phyloP scores from a whole-genome alignment of 176 grass and related monocot species.

The Juncus inflexus region DNA sequence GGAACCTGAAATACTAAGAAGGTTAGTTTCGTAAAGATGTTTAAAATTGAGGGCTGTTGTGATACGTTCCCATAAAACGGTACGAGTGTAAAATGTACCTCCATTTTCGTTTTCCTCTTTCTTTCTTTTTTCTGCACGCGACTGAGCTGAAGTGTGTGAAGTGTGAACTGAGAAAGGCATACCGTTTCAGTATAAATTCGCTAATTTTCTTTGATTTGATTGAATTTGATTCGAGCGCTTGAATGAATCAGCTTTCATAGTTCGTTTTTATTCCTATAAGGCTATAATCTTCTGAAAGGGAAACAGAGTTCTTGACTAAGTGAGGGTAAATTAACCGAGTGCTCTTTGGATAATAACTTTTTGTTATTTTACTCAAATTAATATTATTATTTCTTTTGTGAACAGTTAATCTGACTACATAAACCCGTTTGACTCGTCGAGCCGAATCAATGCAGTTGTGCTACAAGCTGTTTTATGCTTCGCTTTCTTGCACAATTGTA shows the following conservation, averaged over 20 bases:
- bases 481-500: constrained; percentile 77
- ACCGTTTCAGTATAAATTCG: not conserved
- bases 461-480: constrained; percentile 61
- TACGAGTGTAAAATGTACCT: no score
- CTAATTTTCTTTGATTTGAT: constrained; percentile 18
- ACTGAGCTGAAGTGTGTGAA: not conserved
- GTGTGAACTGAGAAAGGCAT: not conserved
- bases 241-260: constrained; percentile 50
- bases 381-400: constrained; percentile 20
- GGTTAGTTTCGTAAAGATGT: no score
- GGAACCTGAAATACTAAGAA: no score
- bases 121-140: constrained; percentile 10
- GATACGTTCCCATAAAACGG: no score
- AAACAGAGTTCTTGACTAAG: no score
- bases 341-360: no score
- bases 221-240: constrained; percentile 15
- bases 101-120: not conserved
- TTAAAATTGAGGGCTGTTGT: no score
- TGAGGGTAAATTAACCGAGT: no score
- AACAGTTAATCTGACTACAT: constrained; percentile 94
- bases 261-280: no score
- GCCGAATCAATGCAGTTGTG: constrained; percentile 64
- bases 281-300: no score
- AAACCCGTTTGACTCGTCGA: constrained; percentile 89
- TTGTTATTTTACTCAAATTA: constrained; percentile 16